Conservation (phyloP, 192 early-diverging fungal species). For the Coemansia sp. region DNA sequence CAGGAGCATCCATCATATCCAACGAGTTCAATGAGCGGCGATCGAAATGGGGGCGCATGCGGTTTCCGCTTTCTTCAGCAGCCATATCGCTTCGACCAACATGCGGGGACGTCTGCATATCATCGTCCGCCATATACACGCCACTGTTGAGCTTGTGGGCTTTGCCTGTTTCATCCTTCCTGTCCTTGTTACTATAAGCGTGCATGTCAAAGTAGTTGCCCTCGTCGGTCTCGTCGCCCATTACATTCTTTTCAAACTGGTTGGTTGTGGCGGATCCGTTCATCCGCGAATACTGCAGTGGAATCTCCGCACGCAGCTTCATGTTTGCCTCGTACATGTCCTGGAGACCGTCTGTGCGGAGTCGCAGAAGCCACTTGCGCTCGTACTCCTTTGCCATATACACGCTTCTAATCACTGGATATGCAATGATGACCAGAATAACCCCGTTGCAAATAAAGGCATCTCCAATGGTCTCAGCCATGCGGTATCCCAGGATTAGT, state of each 20-base stretch:
- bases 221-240: not conserved
- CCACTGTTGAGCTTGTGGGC: not conserved
- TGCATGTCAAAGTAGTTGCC: not conserved
- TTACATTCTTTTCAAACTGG: conserved; percentile 2
- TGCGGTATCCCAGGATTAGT: conserved; percentile 1
- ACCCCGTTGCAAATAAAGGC: conserved; percentile 15
- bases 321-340: conserved; percentile 17
- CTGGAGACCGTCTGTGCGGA: conserved; percentile 17
- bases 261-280: not conserved
- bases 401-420: conserved; percentile 17
- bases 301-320: conserved; percentile 13
- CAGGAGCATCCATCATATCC: not conserved
- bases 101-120: not conserved
- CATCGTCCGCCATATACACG: not conserved
- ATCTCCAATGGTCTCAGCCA: conserved; percentile 18
- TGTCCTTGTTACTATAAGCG: not conserved
- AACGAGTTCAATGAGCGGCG: not conserved
- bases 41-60: not conserved
- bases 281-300: conserved; percentile 16
- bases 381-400: conserved; percentile 19
- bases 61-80: not conserved
- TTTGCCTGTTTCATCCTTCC: not conserved
- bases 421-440: conserved; percentile 16
- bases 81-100: not conserved
- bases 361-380: conserved; percentile 18